Percentiles rank a stretch among this genome's conserved stretches.
Evolutionary conservation across 805 yeast genomes (phyloP).

Genomic region (Brettanomyces anomalus): DNA sequence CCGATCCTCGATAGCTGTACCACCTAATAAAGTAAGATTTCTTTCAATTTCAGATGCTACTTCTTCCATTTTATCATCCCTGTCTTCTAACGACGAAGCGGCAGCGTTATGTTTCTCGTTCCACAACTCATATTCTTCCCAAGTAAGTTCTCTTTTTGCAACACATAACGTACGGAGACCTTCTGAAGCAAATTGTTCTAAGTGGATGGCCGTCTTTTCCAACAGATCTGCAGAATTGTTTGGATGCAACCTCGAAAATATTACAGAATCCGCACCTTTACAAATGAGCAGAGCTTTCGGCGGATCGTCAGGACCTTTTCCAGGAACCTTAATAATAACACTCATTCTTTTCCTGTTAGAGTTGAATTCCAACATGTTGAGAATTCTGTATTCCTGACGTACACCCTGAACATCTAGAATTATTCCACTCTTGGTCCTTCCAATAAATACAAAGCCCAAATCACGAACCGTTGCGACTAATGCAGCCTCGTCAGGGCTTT

Average conservation of each 20-base stretch:
- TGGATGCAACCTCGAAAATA: constrained; percentile 52
- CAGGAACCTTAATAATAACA: constrained; percentile 64
- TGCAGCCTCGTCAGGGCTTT: constrained; percentile 85
- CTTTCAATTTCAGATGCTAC: constrained; percentile 69
- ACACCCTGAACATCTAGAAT: constrained; percentile 63
- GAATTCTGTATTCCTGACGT: constrained; percentile 58
- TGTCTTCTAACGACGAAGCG: constrained; percentile 45
- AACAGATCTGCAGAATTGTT: constrained; percentile 36
- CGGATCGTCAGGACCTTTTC: constrained; percentile 32
- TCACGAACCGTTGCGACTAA: constrained; percentile 75
- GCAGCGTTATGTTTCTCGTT: constrained; percentile 53
- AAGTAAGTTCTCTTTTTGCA: constrained; percentile 57
- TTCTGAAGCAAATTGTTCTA: constrained; percentile 74
- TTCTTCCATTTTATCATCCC: constrained; percentile 67
- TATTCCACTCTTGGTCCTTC: constrained; percentile 60
- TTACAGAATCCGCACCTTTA: constrained; percentile 81
- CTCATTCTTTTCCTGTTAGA: constrained; percentile 87
- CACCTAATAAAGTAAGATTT: constrained; percentile 60
- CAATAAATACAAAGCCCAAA: constrained; percentile 59
- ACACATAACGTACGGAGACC: constrained; percentile 78
- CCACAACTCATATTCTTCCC: constrained; percentile 60
- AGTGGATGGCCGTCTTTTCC: constrained; percentile 59
- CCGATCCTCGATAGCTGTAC: constrained; percentile 82
- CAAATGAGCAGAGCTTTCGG: constrained; percentile 61
- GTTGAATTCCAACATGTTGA: constrained; percentile 69